These are phyloP conservation scores for Penicillium atrosanguineum DNA, from an alignment of 495 filamentous ascomycete genomes.

Conservation along the genomic window DNA sequence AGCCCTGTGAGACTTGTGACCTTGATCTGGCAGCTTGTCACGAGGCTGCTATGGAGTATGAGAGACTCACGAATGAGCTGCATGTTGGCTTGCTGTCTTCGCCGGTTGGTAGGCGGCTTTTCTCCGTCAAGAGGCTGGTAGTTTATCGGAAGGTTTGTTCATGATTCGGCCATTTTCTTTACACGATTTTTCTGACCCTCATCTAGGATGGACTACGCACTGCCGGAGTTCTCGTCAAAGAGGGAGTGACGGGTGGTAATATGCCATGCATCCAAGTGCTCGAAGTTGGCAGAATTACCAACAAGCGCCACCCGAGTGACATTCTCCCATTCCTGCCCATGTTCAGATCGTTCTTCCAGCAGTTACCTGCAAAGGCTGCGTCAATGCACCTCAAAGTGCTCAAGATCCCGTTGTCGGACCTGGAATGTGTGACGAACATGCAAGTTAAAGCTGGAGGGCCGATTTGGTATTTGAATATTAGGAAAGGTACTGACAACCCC, in stretches of 20 bases:
- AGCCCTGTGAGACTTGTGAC: conserved; percentile 80
- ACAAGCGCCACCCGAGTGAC: conserved; percentile 69
- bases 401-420: conserved; percentile 65
- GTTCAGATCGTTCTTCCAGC: conserved; percentile 59
- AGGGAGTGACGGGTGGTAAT: conserved; percentile 60
- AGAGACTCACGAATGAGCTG: conserved; percentile 68
- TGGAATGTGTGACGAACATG: conserved; percentile 79
- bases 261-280: conserved; percentile 71
- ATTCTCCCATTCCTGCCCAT: conserved; percentile 72
- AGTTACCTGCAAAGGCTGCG: conserved; percentile 51
- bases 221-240: conserved; percentile 72
- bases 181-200: conserved; percentile 13
- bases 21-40: conserved; percentile 75
- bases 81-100: conserved; percentile 68
- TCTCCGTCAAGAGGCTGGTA: conserved; percentile 67
- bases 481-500: conserved; percentile 33
- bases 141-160: conserved; percentile 61
- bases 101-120: conserved; percentile 76
- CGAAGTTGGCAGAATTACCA: conserved; percentile 63
- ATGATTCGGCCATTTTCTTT: neutral
- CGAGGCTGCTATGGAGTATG: conserved; percentile 73
- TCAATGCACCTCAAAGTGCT: conserved; percentile 62
- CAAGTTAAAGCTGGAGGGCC: conserved; percentile 58
- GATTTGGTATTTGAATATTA: conserved; percentile 44
- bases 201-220: conserved; percentile 71